Conservation (phyloP, 371 early-diverging fungal genomes). For the Dichotomocladium elegans region DNA sequence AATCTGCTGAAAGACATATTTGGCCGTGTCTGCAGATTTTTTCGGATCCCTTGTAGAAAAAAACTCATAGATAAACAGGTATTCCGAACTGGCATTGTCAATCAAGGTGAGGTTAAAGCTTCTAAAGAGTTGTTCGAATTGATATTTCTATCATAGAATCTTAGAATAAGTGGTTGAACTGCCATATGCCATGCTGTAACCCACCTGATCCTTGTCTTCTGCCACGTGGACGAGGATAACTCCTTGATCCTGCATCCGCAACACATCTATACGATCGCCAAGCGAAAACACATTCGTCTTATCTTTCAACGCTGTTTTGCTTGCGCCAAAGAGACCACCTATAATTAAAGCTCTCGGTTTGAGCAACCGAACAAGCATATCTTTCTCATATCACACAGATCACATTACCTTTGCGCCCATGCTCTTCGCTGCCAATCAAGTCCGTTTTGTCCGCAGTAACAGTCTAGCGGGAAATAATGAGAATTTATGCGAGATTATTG, state of each 20-base stretch:
- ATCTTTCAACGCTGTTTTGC: slow-evolving; percentile 55
- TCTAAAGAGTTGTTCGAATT: slow-evolving; percentile 78
- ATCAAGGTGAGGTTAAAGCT: slow-evolving; percentile 82
- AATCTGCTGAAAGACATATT: slow-evolving; percentile 60
- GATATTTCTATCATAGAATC: slow-evolving; percentile 46
- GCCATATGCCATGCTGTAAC: neutral
- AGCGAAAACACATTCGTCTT: slow-evolving; percentile 75
- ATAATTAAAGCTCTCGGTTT: neutral
- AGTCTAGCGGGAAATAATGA: slow-evolving; percentile 34
- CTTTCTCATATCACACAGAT: neutral
- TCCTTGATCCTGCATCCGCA: slow-evolving; percentile 70
- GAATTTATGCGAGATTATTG: neutral
- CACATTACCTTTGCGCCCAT: slow-evolving; percentile 48
- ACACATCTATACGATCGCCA: slow-evolving; percentile 67
- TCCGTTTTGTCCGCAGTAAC: slow-evolving; percentile 76
- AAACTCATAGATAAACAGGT: slow-evolving; percentile 84
- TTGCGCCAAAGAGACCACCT: slow-evolving; percentile 59
- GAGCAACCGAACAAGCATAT: neutral
- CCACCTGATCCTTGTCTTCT: slow-evolving; percentile 70
- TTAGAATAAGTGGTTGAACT: neutral
- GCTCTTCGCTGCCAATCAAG: slow-evolving; percentile 82
- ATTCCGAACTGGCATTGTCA: slow-evolving; percentile 92
- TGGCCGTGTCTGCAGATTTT: slow-evolving; percentile 39
- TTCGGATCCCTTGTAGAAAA: slow-evolving; percentile 61
- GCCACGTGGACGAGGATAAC: slow-evolving; percentile 80